Percentiles rank a stretch among this genome's conserved stretches.
Evolutionary conservation across 2,329 filamentous ascomycete species (phyloP).

Genomic region (Talaromyces albobiverticillius): DNA sequence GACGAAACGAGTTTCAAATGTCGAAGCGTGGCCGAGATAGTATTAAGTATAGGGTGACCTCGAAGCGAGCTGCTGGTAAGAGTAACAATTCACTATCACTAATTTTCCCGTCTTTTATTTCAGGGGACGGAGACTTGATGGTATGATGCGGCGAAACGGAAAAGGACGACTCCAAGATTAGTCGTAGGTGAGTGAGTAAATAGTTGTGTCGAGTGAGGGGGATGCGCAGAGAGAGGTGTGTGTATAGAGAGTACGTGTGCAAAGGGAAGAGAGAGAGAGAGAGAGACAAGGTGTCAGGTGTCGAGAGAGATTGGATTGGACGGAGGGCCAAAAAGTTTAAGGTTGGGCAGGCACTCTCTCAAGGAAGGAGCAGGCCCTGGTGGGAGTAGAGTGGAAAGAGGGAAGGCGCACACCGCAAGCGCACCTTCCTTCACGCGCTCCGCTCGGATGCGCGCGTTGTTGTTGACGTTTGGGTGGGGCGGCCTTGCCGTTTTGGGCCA

Average conservation of each 20-base stretch:
- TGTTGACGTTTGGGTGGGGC: slow-evolving; percentile 11
- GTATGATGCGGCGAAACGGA: no score
- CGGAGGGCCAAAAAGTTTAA: not conserved
- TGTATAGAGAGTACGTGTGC: no score
- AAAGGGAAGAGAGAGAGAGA: not conserved
- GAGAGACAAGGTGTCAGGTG: not conserved
- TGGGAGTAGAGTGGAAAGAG: not conserved
- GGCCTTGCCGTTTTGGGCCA: not conserved
- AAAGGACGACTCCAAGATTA: no score
- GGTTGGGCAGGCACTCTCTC: slow-evolving; percentile 1
- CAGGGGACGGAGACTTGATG: no score
- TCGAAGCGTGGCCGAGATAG: not conserved
- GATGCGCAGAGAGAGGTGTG: no score
- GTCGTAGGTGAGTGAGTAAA: no score
- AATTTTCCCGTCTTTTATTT: no score
- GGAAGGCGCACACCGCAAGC: not conserved
- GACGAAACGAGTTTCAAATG: not conserved
- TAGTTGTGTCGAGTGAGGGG: no score
- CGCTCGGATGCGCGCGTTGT: slow-evolving; percentile 1
- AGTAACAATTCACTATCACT: not conserved
- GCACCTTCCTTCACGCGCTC: not conserved
- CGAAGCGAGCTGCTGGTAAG: not conserved
- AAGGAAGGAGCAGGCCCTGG: slow-evolving; percentile 1
- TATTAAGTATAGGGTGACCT: not conserved
- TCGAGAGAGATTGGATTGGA: not conserved